Evolutionary conservation across 768 basidiomycete genomes (phyloP).

Genomic region (Russula foetens): DNA sequence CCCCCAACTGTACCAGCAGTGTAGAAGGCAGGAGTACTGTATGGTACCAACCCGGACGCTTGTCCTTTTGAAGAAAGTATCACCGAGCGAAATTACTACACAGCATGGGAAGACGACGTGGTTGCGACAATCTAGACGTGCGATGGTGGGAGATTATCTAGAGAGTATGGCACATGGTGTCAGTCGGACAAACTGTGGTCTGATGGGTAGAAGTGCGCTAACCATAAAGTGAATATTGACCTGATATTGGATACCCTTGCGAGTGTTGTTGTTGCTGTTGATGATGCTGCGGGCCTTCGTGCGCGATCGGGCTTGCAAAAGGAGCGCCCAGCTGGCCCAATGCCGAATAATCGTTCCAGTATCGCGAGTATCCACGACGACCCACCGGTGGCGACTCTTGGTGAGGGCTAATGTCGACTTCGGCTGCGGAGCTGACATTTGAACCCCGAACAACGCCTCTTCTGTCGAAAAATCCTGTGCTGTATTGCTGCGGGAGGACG

Average conservation of each 20-base stretch:
- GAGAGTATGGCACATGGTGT: background rate
- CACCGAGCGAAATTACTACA: background rate
- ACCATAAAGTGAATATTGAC: conserved; percentile 19
- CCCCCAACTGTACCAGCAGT: conserved; percentile 2
- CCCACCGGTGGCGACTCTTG: background rate
- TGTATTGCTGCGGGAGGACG: conserved; percentile 67
- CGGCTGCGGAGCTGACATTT: background rate
- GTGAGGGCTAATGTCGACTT: background rate
- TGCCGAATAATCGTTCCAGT: conserved; percentile 31
- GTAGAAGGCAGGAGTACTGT: background rate
- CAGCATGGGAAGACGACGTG: background rate
- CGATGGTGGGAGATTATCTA: conserved; percentile 1
- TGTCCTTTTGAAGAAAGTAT: background rate
- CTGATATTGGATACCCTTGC: conserved; percentile 13
- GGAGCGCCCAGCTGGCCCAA: conserved; percentile 28
- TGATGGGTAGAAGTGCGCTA: background rate
- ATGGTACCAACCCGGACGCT: background rate
- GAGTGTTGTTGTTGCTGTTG: conserved; percentile 8
- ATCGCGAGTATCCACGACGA: conserved; percentile 28
- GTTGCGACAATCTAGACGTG: background rate
- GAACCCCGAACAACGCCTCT: conserved; percentile 28
- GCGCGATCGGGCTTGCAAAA: conserved; percentile 20
- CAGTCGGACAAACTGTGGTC: background rate
- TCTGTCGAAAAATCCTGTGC: conserved; percentile 59
- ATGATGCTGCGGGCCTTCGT: background rate